Evolutionary conservation across 2,329 filamentous ascomycete species (phyloP), one percentile per base, ranked within the genome.

Genomic region (Lasiodiplodia citricola): DNA sequence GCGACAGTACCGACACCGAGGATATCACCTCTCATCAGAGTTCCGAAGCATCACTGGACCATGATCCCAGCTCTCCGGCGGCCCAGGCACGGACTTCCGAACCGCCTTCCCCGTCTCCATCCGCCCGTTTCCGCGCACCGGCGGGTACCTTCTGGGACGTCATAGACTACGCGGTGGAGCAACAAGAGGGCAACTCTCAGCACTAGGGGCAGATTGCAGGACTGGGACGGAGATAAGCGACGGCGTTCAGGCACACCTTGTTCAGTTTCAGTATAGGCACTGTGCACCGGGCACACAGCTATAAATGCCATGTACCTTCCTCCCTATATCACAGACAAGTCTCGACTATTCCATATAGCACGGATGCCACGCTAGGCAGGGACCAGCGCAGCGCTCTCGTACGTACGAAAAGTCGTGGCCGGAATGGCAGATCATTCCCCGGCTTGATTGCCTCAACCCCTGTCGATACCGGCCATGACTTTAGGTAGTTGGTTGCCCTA

Each of bases 171-270:
- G 52, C 52, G 2, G 16, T 55, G 5, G 52, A 55, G 28, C 23
- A 55, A 18, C 23, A 55, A 35, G 52, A 35, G 14, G 52, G 55
- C 35, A 57, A 57, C 41, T 35, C 55, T 47, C 38, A 47, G 38
- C 6, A 62, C 7, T 35, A 35, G 57, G 57, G 57, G 57, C 38
- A 62, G 57, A 62, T 62, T 62, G 57, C 57, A 62, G 57, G 57
- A 62, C n/a, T 31, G 16, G 14, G 13, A 6, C 23, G 57, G 21
- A 47, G 38, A 47, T 38, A 47, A 62, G 38, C 38, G 44, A 31
- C 14, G 57, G 23, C 8, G 18, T n/a, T 31, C 38, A 31, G 38
- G 57, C 57, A 50, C 44, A 31, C 57, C 57, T 13, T 14, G 21
- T 21, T 18, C 37, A 23, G 21, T 44, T 62, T 62, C 57, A 44